Conservation (phyloP, 2,329 filamentous ascomycete genomes). For the Calonectria pseudoturangicola region DNA sequence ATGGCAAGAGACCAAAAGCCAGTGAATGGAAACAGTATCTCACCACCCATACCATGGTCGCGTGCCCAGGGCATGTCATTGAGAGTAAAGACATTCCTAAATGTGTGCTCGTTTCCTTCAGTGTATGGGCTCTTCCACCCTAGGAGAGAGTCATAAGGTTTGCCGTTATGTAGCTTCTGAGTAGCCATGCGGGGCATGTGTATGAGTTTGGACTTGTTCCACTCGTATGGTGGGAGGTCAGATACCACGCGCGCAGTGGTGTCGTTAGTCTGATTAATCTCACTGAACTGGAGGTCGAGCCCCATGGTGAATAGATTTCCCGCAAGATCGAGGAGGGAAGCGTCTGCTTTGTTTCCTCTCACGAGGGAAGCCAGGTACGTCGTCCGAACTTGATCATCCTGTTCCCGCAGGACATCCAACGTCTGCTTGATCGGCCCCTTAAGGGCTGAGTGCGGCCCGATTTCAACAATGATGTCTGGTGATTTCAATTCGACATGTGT, state of each 20-base stretch:
- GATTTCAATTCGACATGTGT: neutral
- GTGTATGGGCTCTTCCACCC: constrained; percentile 41
- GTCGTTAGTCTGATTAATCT: constrained; percentile 9
- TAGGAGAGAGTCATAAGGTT: constrained; percentile 59
- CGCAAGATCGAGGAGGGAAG: constrained; percentile 10
- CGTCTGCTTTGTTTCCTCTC: constrained; percentile 12
- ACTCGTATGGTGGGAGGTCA: constrained; percentile 10
- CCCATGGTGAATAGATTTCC: constrained; percentile 8
- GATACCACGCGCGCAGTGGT: constrained; percentile 6
- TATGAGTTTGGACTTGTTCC: constrained; percentile 15
- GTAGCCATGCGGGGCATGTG: constrained; percentile 57
- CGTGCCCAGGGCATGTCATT: constrained; percentile 65
- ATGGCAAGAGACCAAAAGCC: constrained; percentile 37
- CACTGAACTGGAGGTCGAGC: constrained; percentile 6
- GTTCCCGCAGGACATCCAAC: constrained; percentile 4
- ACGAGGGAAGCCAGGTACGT: constrained; percentile 6
- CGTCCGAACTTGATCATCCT: constrained; percentile 3
- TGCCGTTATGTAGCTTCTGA: constrained; percentile 58
- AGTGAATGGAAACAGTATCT: constrained; percentile 50
- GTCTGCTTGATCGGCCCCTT: constrained; percentile 12
- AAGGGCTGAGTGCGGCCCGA: constrained; percentile 13
- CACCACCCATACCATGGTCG: constrained; percentile 62
- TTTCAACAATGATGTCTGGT: constrained; percentile 12
- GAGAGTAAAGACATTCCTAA: constrained; percentile 60
- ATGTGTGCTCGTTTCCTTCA: constrained; percentile 54